Base-by-base conservation (phyloP, 306 rosid genomes). In the Ceratonia siliqua region DNA sequence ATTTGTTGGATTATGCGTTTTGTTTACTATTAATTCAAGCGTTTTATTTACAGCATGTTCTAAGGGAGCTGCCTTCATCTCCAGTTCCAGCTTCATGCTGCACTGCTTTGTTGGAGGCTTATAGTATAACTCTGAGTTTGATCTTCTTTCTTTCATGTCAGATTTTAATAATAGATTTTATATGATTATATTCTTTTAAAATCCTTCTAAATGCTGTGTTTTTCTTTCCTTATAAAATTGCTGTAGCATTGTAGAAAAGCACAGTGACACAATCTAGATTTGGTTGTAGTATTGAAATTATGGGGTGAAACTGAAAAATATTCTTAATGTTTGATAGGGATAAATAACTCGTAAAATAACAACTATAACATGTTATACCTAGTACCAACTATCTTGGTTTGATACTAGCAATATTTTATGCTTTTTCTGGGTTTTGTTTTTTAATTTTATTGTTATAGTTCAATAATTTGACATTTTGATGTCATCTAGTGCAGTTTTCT, bases 61-160 rank as follows among this genome's bases (percentile, higher is more conserved):
- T 95, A 35, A 87, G 98, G 80, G 99, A 95, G 88, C 92, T 95
- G 35, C 99, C 98, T 18, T 95, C 99, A 27, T 95, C 99, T 79
- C 99, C 99, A 33, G 99, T 95, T 79, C 97, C 99, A 41, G 99
- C 98, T 30, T 91, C 99, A 41, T 95, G 99, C 84, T 95, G 99
- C 82, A 92, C 97, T 70, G 93, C 99, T 18, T 82, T 95, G 81
- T 91, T 95, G 76, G 99, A 95, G 87, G 97, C 96, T 82, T 92
- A 89, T 70, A 95, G 99, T 95, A 89, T 57, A 62, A 36, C 54
- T 27, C 63, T 10, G 17, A 75, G 43, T 17, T 78, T 71, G 15
- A 14, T 41, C 41, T 61, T 62, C 56, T 72, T 30, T 76, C 62
- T 58, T 33, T 11, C 58, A n/a, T n/a, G n/a, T n/a, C 8, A 70